phyloP scores from a whole-genome alignment of 179 eudicot species.

The Beta corolliflora region DNA sequence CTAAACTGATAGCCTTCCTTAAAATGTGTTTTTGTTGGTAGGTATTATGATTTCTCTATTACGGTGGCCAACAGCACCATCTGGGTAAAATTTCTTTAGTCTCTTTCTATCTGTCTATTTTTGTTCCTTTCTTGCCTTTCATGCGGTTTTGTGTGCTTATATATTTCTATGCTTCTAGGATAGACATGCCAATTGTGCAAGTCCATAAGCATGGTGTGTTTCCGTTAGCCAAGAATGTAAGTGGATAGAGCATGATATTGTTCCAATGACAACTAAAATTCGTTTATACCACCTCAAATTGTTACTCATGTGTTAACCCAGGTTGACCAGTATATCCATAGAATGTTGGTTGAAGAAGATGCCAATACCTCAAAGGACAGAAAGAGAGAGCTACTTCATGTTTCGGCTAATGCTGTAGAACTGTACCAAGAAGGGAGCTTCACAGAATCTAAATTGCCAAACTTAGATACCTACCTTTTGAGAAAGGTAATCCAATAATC shows the following conservation, averaged over 20 bases:
- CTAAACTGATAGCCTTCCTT: slow-evolving; percentile 10
- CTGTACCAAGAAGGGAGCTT: slow-evolving; percentile 73
- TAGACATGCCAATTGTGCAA: slow-evolving; percentile 97
- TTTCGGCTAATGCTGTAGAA: slow-evolving; percentile 65
- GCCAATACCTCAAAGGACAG: slow-evolving; percentile 41
- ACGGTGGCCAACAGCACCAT: slow-evolving; percentile 96
- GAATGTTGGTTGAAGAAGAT: slow-evolving; percentile 93
- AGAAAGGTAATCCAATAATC: slow-evolving; percentile 60
- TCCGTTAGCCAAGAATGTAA: slow-evolving; percentile 88
- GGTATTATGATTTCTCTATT: slow-evolving; percentile 71
- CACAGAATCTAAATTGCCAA: slow-evolving; percentile 51
- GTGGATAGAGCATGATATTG: slow-evolving; percentile 28
- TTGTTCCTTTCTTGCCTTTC: slow-evolving; percentile 17
- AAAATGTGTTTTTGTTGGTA: slow-evolving; percentile 29
- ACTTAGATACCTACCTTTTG: slow-evolving; percentile 69
- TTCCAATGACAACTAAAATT: no score
- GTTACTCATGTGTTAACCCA: slow-evolving; percentile 27
- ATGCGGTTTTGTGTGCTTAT: slow-evolving; percentile 11
- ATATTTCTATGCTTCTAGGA: slow-evolving; percentile 40
- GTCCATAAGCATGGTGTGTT: slow-evolving; percentile 78
- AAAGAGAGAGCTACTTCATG: slow-evolving; percentile 48
- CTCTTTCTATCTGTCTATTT: not conserved
- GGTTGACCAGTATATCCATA: slow-evolving; percentile 94
- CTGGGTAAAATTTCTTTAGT: slow-evolving; percentile 51
- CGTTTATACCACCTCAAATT: not conserved